Conservation (phyloP, 108 stramenopile genomes). For the Cyclotella baltica region DNA sequence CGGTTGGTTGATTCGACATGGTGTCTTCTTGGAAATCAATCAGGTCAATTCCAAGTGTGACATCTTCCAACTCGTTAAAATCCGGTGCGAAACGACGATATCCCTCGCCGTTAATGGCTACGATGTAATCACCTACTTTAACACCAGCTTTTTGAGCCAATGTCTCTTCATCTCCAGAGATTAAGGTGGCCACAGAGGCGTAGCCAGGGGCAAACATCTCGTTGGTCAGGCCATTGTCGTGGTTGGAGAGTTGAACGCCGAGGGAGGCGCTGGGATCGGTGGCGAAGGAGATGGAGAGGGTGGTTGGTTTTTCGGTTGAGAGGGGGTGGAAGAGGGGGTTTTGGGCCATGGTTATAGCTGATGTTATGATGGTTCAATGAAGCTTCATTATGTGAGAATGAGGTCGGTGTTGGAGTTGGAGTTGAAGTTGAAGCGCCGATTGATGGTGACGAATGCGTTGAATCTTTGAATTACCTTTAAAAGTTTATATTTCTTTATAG, state of each 20-base stretch:
- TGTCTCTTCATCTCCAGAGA: slow-evolving; percentile 48
- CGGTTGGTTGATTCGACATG: slow-evolving; percentile 7
- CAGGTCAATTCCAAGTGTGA: slow-evolving; percentile 49
- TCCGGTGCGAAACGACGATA: slow-evolving; percentile 84
- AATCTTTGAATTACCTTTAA: too few relatives aligned
- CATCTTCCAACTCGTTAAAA: slow-evolving; percentile 61
- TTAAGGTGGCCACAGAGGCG: slow-evolving; percentile 63
- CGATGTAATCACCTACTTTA: slow-evolving; percentile 73
- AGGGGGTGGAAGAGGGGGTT: slow-evolving; percentile 63
- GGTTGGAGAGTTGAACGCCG: slow-evolving; percentile 72
- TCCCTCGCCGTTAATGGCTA: slow-evolving; percentile 76
- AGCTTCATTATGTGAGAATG: too few relatives aligned
- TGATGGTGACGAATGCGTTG: too few relatives aligned
- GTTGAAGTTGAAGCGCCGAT: background rate
- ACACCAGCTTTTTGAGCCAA: slow-evolving; percentile 72
- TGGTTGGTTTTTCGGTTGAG: slow-evolving; percentile 65
- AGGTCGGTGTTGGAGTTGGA: background rate
- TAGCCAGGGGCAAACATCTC: slow-evolving; percentile 85
- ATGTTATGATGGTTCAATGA: background rate
- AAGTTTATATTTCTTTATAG: too few relatives aligned
- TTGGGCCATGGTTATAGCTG: slow-evolving; percentile 7
- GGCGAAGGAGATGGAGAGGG: slow-evolving; percentile 72
- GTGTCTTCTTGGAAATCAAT: slow-evolving; percentile 21
- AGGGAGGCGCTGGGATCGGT: slow-evolving; percentile 71
- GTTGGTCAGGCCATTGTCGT: slow-evolving; percentile 71